A percentile compares a stretch with the other conserved stretches of the same genome.
Evolutionary conservation across 495 filamentous ascomycete species (phyloP).

Genomic region (Xylaria flabelliformis): DNA sequence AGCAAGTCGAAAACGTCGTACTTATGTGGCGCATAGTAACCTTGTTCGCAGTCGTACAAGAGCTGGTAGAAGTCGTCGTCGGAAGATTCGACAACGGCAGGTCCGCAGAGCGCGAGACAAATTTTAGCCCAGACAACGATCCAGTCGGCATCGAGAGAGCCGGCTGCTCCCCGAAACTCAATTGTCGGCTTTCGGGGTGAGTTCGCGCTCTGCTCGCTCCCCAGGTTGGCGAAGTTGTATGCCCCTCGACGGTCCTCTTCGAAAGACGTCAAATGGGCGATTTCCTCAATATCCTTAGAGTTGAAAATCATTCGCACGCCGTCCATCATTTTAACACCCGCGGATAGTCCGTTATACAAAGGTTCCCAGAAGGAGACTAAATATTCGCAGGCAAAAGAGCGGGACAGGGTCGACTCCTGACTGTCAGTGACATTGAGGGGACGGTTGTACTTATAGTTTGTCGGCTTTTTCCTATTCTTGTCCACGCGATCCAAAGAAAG

Average conservation of each 20-base stretch:
- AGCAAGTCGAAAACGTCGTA: conserved; percentile 23
- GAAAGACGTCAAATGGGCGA: background rate
- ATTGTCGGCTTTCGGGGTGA: background rate
- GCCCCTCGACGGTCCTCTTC: background rate
- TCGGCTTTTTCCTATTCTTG: conserved; percentile 10
- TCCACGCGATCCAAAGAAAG: background rate
- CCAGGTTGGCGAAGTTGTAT: conserved; percentile 16
- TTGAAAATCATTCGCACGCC: background rate
- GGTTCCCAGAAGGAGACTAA: background rate
- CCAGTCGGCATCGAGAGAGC: background rate
- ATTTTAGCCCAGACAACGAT: conserved; percentile 16
- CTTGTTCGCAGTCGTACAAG: background rate
- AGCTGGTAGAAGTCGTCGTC: conserved; percentile 15
- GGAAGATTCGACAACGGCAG: conserved; percentile 1
- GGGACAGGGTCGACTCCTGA: background rate
- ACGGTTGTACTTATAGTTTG: background rate
- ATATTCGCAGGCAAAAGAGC: background rate
- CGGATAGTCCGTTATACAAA: background rate
- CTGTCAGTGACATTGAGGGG: background rate
- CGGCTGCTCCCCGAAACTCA: conserved; percentile 2
- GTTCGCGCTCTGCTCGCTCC: background rate
- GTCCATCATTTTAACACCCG: background rate
- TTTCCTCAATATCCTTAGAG: background rate
- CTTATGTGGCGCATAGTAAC: background rate
- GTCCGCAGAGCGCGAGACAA: background rate